Conservation (phyloP, 345 rosid genomes). For the Dimocarpus longan region DNA sequence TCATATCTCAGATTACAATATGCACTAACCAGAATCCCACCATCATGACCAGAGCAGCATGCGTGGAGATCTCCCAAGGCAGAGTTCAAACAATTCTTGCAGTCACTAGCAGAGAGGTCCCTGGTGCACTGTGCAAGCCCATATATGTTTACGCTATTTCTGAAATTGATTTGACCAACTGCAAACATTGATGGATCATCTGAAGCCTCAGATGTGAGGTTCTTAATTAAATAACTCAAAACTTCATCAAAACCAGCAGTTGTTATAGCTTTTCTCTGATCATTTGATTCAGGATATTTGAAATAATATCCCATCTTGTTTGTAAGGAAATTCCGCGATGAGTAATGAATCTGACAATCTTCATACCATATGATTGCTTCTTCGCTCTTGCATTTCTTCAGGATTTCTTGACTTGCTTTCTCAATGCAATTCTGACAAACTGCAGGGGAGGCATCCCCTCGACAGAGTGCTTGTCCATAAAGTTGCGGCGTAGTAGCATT, state of each 20-base stretch:
- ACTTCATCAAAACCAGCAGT: conserved; percentile 10
- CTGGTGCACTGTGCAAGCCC: conserved; percentile 46
- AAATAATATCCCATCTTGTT: conserved; percentile 25
- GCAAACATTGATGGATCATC: conserved; percentile 26
- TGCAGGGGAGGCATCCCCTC: conserved; percentile 30
- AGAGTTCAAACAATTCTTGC: conserved; percentile 24
- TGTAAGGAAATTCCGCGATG: conserved; percentile 12
- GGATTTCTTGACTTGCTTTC: conserved; percentile 26
- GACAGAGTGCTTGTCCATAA: conserved; percentile 40
- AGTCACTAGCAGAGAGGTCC: conserved; percentile 23
- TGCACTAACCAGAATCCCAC: conserved; percentile 37
- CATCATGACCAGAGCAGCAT: conserved; percentile 29
- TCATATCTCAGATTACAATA: conserved; percentile 43
- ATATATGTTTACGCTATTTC: conserved; percentile 20
- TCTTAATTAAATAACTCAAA: conserved; percentile 20
- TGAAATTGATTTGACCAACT: conserved; percentile 21
- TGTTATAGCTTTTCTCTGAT: conserved; percentile 12
- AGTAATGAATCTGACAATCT: conserved; percentile 42
- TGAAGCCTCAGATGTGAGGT: conserved; percentile 27
- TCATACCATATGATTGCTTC: conserved; percentile 44
- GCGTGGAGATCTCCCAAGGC: conserved; percentile 31
- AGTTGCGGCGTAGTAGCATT: conserved; percentile 10
- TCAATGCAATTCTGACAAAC: conserved; percentile 33
- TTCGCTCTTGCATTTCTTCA: conserved; percentile 2
- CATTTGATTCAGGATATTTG: conserved; percentile 25